Conservation (phyloP, 1,284 basidiomycete species). For the Pholiota adiposa region DNA sequence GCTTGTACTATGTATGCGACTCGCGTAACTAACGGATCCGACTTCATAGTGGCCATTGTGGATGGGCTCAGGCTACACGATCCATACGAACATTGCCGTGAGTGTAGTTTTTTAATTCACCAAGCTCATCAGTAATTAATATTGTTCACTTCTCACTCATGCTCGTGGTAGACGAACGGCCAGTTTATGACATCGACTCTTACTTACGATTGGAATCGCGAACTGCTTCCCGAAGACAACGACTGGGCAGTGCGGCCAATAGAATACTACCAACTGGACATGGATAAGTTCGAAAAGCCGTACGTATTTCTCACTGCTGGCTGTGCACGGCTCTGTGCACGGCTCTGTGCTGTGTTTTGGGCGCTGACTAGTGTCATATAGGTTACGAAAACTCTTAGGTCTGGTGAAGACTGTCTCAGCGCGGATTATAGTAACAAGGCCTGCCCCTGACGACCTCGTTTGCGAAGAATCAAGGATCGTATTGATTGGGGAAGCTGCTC, state of each 20-base stretch:
- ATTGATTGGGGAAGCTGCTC: slow-evolving; percentile 18
- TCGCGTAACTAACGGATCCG: neutral
- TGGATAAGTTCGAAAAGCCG: slow-evolving; percentile 36
- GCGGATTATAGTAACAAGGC: slow-evolving; percentile 39
- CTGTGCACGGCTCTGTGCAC: no score
- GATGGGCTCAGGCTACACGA: slow-evolving; percentile 36
- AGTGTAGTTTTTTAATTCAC: neutral
- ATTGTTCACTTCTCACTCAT: neutral
- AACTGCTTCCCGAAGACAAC: slow-evolving; percentile 24
- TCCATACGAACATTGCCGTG: slow-evolving; percentile 25
- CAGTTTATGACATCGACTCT: slow-evolving; percentile 31
- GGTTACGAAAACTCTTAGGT: slow-evolving; percentile 46
- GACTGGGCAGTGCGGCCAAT: slow-evolving; percentile 34
- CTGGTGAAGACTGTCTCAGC: slow-evolving; percentile 37
- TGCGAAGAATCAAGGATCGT: slow-evolving; percentile 48
- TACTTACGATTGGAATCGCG: slow-evolving; percentile 25
- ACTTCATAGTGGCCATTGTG: slow-evolving; percentile 38
- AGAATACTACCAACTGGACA: slow-evolving; percentile 33
- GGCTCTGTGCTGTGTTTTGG: no score
- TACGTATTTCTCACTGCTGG: slow-evolving; percentile 11
- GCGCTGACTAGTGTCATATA: slow-evolving; percentile 23
- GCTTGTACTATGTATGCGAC: neutral
- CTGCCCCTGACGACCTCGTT: slow-evolving; percentile 46
- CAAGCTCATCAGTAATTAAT: neutral
- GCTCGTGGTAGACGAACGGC: slow-evolving; percentile 20